A percentile compares a stretch with the other conserved stretches of the same genome.
Evolutionary conservation across 352 stramenopile genomes (phyloP).

Genomic region (Phytophthora citricola): DNA sequence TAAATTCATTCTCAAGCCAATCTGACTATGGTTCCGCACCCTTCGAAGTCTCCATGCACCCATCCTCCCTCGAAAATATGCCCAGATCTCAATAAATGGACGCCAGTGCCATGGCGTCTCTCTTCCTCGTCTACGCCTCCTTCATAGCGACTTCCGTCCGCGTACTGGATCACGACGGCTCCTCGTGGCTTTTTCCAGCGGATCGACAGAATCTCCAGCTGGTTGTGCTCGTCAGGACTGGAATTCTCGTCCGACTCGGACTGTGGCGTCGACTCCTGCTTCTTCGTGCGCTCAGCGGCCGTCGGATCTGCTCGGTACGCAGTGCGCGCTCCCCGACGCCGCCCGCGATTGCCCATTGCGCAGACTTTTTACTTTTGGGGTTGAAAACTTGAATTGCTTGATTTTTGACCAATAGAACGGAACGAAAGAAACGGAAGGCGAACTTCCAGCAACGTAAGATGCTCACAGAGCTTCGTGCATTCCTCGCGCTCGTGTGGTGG

Average conservation of each 20-base stretch:
- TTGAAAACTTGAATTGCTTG: background rate
- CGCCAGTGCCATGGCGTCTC: constrained; percentile 67
- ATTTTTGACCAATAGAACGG: too few relatives aligned
- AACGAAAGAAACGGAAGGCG: too few relatives aligned
- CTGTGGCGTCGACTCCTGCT: constrained; percentile 22
- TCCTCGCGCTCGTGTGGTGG: constrained; percentile 76
- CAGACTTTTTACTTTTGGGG: background rate
- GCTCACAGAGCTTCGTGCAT: constrained; percentile 51
- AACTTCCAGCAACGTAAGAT: constrained; percentile 11
- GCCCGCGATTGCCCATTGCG: constrained; percentile 73
- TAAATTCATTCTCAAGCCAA: constrained; percentile 1
- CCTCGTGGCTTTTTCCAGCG: constrained; percentile 54
- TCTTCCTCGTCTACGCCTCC: constrained; percentile 54
- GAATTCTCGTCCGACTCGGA: constrained; percentile 22
- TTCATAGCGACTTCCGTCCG: constrained; percentile 74
- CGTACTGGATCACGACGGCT: constrained; percentile 57
- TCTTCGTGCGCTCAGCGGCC: constrained; percentile 17
- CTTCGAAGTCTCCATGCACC: constrained; percentile 84
- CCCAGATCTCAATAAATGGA: constrained; percentile 58
- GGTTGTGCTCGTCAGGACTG: constrained; percentile 14
- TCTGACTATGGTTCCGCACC: constrained; percentile 50
- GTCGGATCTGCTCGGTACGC: constrained; percentile 37
- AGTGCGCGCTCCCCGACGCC: constrained; percentile 41
- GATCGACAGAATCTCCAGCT: constrained; percentile 59
- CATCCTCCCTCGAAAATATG: constrained; percentile 86